Percentiles rank a stretch among this genome's conserved stretches.
These are phyloP conservation scores for Purshia tridentata DNA, from an alignment of 306 rosid species.

Conservation along the genomic window DNA sequence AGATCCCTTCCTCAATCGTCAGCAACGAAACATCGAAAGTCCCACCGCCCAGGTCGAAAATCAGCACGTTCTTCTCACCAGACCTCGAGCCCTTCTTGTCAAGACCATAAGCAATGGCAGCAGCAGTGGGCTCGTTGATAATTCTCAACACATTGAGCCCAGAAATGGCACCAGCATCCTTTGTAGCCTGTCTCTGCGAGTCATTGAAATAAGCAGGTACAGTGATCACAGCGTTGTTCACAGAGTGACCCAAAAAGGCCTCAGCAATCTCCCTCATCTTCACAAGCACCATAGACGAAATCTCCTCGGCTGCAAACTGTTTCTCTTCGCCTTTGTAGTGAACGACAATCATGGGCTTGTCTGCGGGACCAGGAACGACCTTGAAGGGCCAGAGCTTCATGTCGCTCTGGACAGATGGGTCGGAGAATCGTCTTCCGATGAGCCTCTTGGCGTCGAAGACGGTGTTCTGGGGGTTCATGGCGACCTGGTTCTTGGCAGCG, in stretches of 20 bases:
- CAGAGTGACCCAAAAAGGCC: slow-evolving; percentile 38
- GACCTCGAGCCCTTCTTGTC: slow-evolving; percentile 43
- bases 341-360: slow-evolving; percentile 50
- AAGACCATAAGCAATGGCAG: slow-evolving; percentile 50
- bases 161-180: slow-evolving; percentile 44
- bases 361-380: slow-evolving; percentile 40
- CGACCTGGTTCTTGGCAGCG: slow-evolving; percentile 55
- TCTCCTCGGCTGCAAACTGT: slow-evolving; percentile 44
- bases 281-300: slow-evolving; percentile 42
- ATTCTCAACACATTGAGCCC: slow-evolving; percentile 50
- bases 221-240: slow-evolving; percentile 41
- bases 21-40: too few relatives aligned
- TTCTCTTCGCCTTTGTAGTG: slow-evolving; percentile 45
- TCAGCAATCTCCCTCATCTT: slow-evolving; percentile 51
- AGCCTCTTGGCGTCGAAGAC: slow-evolving; percentile 49
- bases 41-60: slow-evolving; percentile 51
- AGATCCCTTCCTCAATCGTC: too few relatives aligned
- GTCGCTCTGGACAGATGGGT: slow-evolving; percentile 39
- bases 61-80: slow-evolving; percentile 42
- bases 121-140: slow-evolving; percentile 54
- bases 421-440: slow-evolving; percentile 38
- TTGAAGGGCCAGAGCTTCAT: slow-evolving; percentile 50
- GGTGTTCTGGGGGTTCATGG: slow-evolving; percentile 53
- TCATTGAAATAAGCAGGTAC: slow-evolving; percentile 55
- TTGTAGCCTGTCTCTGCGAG: slow-evolving; percentile 48